Evolutionary conservation across 1,284 basidiomycete genomes (phyloP).

Genomic region (Termitomyces sp.): DNA sequence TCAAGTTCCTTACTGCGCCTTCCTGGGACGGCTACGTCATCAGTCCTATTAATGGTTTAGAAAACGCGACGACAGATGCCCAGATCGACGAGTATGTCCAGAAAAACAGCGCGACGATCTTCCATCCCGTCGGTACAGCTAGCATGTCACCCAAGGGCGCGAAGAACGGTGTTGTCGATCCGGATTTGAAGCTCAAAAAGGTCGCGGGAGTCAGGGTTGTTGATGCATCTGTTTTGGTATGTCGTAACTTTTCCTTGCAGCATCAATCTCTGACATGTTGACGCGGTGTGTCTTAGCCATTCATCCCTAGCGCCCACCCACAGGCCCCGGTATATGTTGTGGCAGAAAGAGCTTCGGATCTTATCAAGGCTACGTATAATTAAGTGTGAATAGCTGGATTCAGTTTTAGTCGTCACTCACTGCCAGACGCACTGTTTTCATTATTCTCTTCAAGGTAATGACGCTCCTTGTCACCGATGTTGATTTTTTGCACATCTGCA

Average conservation of each 20-base stretch:
- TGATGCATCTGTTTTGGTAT: conserved; percentile 2
- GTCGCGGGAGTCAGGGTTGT: not conserved
- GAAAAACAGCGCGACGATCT: not conserved
- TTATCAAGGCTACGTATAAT: not conserved
- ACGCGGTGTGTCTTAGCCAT: not conserved
- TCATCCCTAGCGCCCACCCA: not conserved
- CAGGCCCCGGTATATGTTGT: not conserved
- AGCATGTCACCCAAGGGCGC: conserved; percentile 5
- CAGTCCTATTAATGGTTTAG: conserved; percentile 18
- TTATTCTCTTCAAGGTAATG: too few relatives aligned
- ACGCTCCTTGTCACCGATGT: too few relatives aligned
- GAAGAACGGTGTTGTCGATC: conserved; percentile 3
- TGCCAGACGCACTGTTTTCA: too few relatives aligned
- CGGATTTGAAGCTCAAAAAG: not conserved
- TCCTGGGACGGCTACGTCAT: conserved; percentile 32
- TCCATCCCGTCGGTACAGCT: not conserved
- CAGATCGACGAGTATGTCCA: conserved; percentile 17
- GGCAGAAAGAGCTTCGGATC: not conserved
- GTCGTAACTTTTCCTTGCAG: not conserved
- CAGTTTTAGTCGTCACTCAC: too few relatives aligned
- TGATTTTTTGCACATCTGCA: too few relatives aligned
- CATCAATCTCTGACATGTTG: not conserved
- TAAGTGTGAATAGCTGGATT: not conserved
- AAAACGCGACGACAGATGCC: conserved; percentile 16
- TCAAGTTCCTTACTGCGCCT: conserved; percentile 28